Evolutionary conservation across 257 asterid genomes (phyloP).

Genomic region (Anisodus acutangulus): DNA sequence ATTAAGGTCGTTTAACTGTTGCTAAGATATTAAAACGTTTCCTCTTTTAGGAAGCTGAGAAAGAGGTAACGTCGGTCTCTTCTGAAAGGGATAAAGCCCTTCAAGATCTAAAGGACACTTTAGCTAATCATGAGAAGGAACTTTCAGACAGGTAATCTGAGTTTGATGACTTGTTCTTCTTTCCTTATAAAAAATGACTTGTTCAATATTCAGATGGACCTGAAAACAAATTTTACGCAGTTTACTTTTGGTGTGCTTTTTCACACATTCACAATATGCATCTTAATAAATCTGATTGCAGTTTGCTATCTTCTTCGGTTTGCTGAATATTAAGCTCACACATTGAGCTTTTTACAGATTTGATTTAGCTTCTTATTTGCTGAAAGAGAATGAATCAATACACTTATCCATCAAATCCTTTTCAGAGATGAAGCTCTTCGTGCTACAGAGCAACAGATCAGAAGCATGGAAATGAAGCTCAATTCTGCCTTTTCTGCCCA

Average conservation of each 20-base stretch:
- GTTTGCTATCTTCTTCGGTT: background rate
- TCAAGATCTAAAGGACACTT: slow-evolving; percentile 72
- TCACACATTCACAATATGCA: background rate
- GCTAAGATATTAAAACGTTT: slow-evolving; percentile 2
- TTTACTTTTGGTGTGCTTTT: background rate
- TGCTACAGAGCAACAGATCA: slow-evolving; percentile 64
- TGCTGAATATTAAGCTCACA: background rate
- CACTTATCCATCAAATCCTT: slow-evolving; percentile 36
- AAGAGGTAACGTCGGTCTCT: slow-evolving; percentile 65
- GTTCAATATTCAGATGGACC: background rate
- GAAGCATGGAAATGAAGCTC: slow-evolving; percentile 71
- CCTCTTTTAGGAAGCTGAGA: slow-evolving; percentile 83
- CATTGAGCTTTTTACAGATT: background rate
- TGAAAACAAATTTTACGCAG: background rate
- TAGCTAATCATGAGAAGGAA: slow-evolving; percentile 63
- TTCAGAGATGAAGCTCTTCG: slow-evolving; percentile 82
- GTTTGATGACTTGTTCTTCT: slow-evolving; percentile 5
- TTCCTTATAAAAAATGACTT: background rate
- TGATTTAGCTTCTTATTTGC: slow-evolving; percentile 21
- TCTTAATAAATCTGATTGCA: background rate
- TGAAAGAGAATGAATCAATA: slow-evolving; percentile 19
- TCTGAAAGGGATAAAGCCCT: slow-evolving; percentile 84
- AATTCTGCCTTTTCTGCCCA: slow-evolving; percentile 70
- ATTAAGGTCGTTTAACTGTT: slow-evolving; percentile 3
- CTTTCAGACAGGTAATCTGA: slow-evolving; percentile 67